Evolutionary conservation across 345 rosid genomes (phyloP), one percentile per base, ranked within the genome.

Genomic region (Melaleuca quinquenervia): DNA sequence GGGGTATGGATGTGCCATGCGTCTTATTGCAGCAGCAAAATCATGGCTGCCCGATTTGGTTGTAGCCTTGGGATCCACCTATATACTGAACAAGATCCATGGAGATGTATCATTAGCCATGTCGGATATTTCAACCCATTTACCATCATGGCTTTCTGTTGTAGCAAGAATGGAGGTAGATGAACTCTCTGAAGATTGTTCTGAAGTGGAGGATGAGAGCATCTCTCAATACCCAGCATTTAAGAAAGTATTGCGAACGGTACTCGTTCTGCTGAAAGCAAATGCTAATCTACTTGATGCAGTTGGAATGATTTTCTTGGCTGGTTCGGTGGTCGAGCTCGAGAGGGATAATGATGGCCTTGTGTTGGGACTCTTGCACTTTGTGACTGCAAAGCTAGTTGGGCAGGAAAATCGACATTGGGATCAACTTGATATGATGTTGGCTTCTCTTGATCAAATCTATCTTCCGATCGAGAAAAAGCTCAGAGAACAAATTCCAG

Each of bases 31-130:
- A 60, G 93, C 87, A 84, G 90, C 91, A 62, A 95, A 90, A 90
- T 90, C 94, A 74, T 97, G 99, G 98, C 88, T 97, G 86, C 98
- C 98, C 64, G 99, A 97, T 94, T 85, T 96, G 90, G 87, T 94
- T 91, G 94, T 97, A 86, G 95, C 94, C 85, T 85, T 97, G 85
- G 98, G 95, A 78, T 93, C 91, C 84, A 85, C 89, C 54, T 88
- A 92, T 87, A 84, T 93, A 86, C 88, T 90, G 32, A 80, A 89
- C 64, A 88, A 87, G 80, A 91, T 85, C 85, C 87, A 87, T 27
- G 87, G 41, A 56, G 96, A 91, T 85, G 87, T 50, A 14, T 87
- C 88, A 87, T 55, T 84, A 82, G 87, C 87, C 49, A 86, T 89
- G 86, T 88, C 84, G 54, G 89, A 91, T 75, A 86, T 94, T 45